Evolutionary conservation across 2,329 filamentous ascomycete species (phyloP).

Genomic region (Rhytidhysteron rufulum): DNA sequence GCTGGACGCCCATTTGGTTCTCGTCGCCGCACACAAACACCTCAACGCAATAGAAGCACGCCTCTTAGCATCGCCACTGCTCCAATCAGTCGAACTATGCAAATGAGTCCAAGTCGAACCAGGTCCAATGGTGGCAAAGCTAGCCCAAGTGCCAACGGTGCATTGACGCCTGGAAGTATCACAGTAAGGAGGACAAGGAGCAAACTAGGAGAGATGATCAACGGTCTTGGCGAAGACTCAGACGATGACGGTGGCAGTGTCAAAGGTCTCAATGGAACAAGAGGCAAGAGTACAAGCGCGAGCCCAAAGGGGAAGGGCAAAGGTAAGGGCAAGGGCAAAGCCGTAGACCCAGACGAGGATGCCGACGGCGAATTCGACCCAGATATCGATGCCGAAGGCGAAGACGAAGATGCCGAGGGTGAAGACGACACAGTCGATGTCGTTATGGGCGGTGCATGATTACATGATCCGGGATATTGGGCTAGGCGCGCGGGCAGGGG

Average conservation of each 20-base stretch:
- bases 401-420: slow-evolving; percentile 7
- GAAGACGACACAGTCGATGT: slow-evolving; percentile 16
- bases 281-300: slow-evolving; percentile 26
- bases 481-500: no score
- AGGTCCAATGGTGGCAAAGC: slow-evolving; percentile 19
- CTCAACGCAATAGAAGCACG: slow-evolving; percentile 22
- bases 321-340: slow-evolving; percentile 11
- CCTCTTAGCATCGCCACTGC: slow-evolving; percentile 28
- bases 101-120: slow-evolving; percentile 23
- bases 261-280: slow-evolving; percentile 24
- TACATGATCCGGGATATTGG: no score
- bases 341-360: slow-evolving; percentile 1
- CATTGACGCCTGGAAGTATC: slow-evolving; percentile 24
- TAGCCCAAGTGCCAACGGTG: slow-evolving; percentile 28
- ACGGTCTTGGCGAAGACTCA: slow-evolving; percentile 23
- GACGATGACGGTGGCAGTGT: slow-evolving; percentile 27
- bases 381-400: not conserved
- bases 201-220: slow-evolving; percentile 39
- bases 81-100: slow-evolving; percentile 25
- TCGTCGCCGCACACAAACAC: slow-evolving; percentile 33
- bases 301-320: slow-evolving; percentile 5
- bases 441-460: slow-evolving; percentile 19
- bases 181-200: slow-evolving; percentile 39
- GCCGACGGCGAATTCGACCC: slow-evolving; percentile 1
- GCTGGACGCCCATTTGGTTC: slow-evolving; percentile 36